phyloP scores from a whole-genome alignment of 2,329 filamentous ascomycete species.

The Acarospora socialis region DNA sequence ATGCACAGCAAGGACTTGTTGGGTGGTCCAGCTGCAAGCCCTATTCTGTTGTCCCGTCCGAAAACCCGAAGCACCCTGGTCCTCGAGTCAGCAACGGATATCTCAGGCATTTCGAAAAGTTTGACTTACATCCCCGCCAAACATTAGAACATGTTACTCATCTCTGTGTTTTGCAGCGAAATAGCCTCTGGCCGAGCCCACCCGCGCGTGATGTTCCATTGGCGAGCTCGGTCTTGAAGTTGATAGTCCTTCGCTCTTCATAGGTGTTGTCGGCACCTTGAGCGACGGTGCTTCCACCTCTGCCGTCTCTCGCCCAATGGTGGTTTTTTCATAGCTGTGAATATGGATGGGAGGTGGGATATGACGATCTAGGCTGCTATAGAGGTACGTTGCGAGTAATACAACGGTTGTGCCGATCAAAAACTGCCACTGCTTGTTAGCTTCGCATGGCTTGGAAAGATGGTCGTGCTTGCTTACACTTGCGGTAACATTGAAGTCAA shows the following conservation, averaged over 20 bases:
- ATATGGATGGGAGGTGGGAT: conserved; percentile 53
- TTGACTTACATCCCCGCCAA: no score
- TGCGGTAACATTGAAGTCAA: conserved; percentile 59
- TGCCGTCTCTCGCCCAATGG: conserved; percentile 34
- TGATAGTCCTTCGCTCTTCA: conserved; percentile 35
- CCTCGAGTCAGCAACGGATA: no score
- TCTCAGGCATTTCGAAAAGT: no score
- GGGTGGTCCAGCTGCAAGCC: no score
- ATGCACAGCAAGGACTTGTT: no score
- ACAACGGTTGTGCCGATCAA: conserved; percentile 66
- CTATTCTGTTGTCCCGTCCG: no score
- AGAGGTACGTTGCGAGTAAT: conserved; percentile 70
- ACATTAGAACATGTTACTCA: conserved; percentile 17
- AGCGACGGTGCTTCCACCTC: conserved; percentile 33
- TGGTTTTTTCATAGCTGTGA: conserved; percentile 63
- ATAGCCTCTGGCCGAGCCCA: conserved; percentile 24
- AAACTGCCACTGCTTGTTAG: conserved; percentile 43
- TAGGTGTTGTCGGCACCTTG: conserved; percentile 31
- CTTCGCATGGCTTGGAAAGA: conserved; percentile 9
- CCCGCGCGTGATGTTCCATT: conserved; percentile 28
- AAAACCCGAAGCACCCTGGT: no score
- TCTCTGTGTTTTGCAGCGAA: conserved; percentile 22
- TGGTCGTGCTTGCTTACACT: conserved; percentile 55
- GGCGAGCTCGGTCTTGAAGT: conserved; percentile 40
- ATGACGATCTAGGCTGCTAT: conserved; percentile 43